Conservation (phyloP, 352 stramenopile genomes). For the Phytophthora colocasiae region DNA sequence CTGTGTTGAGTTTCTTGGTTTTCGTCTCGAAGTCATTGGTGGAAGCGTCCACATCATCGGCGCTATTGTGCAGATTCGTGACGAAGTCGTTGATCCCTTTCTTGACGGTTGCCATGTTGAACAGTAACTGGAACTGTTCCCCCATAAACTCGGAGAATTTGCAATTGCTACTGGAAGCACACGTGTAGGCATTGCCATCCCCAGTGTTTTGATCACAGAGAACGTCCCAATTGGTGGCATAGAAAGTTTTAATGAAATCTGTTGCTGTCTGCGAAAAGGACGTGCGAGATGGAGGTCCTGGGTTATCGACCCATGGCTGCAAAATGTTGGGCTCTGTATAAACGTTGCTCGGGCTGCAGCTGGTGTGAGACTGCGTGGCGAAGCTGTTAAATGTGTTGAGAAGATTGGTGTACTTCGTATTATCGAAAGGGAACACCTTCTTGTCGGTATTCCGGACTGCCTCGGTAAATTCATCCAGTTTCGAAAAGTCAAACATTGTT, state of each 20-base stretch:
- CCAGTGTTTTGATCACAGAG: no score
- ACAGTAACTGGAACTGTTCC: conserved; percentile 7
- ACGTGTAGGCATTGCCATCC: neutral
- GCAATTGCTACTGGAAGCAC: neutral
- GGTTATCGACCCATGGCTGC: no score
- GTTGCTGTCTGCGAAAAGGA: no score
- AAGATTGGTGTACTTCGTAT: conserved; percentile 1
- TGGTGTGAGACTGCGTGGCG: conserved; percentile 29
- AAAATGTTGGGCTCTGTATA: no score
- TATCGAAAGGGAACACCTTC: conserved; percentile 38
- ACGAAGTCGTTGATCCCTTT: conserved; percentile 40
- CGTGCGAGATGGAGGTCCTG: no score
- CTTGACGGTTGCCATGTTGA: conserved; percentile 25
- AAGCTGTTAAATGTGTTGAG: conserved; percentile 38
- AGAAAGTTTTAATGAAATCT: no score
- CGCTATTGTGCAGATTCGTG: conserved; percentile 36
- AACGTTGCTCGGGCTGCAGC: neutral
- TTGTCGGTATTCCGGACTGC: conserved; percentile 11
- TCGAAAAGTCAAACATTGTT: conserved; percentile 56
- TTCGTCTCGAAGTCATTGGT: conserved; percentile 55
- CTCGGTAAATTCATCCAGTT: conserved; percentile 42
- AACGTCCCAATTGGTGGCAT: no score
- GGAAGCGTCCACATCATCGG: conserved; percentile 35
- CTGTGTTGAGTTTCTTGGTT: conserved; percentile 41
- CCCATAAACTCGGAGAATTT: conserved; percentile 25